Percentiles rank a stretch among this genome's conserved stretches.
Conservation (phyloP, 2,329 filamentous ascomycete species). For the Fusarium protoensiforme region DNA sequence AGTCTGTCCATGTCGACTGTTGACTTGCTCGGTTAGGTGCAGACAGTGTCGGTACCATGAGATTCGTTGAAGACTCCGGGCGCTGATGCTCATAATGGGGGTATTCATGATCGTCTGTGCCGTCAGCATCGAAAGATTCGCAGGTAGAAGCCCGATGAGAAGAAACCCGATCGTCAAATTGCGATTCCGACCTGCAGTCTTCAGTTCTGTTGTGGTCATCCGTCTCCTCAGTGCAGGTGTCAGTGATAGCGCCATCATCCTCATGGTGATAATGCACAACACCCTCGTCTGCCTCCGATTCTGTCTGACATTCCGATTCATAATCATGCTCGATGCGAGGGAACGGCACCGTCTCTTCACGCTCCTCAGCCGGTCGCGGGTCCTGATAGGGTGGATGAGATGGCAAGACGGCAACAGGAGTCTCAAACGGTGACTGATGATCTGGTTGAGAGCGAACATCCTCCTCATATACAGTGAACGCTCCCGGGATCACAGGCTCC, state of each 20-base stretch:
- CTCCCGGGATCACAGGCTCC: conserved; percentile 40
- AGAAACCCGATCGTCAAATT: conserved; percentile 43
- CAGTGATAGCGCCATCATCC: conserved; percentile 49
- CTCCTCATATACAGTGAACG: conserved; percentile 52
- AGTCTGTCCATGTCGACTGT: conserved; percentile 70
- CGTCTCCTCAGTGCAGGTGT: conserved; percentile 51
- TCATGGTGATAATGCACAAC: conserved; percentile 38
- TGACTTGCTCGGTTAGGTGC: conserved; percentile 63
- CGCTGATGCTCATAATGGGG: conserved; percentile 41
- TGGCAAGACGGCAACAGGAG: conserved; percentile 62
- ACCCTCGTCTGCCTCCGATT: conserved; percentile 44
- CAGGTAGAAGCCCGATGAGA: conserved; percentile 54
- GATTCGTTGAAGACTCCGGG: conserved; percentile 55
- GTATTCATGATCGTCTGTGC: conserved; percentile 43
- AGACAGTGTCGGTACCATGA: conserved; percentile 59
- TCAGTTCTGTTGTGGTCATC: conserved; percentile 46
- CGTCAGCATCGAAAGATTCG: conserved; percentile 51
- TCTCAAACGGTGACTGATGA: conserved; percentile 47
- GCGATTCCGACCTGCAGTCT: conserved; percentile 43
- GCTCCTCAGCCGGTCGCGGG: conserved; percentile 9
- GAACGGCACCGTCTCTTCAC: conserved; percentile 45
- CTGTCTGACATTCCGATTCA: conserved; percentile 54
- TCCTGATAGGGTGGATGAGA: conserved; percentile 45
- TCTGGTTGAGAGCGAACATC: conserved; percentile 20
- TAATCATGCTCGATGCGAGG: conserved; percentile 50